Base-by-base conservation (phyloP, 2,329 filamentous ascomycete species). In the Ophiognomonia clavigignenti-juglandacearum region DNA sequence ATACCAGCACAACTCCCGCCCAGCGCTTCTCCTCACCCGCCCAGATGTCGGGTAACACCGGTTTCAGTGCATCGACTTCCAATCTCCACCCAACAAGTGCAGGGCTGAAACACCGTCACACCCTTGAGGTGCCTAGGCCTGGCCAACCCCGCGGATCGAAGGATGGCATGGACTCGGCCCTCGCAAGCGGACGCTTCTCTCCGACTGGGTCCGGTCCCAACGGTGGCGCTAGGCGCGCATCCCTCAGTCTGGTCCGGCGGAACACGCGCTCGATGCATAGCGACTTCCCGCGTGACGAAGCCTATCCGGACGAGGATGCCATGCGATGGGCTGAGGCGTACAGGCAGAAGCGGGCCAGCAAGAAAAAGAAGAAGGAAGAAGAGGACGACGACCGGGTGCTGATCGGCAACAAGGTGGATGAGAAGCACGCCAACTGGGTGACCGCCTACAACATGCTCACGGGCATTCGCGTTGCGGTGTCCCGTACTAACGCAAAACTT, bases 381-480 rank as follows among this genome's bases (percentile, higher is more conserved):
- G 85, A 96, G 57, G 90, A 96, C 55, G 93, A 97, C 52, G 92
- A 97, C 59, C 82, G 91, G 53, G 92, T 98, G 9, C 78, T 97
- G 26, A 91, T 98, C 16, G 93, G 93, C 50, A 98, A 89, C 49
- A 97, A 96, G 70, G 93, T 98, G 43, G 93, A 98, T 63, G 91
- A 97, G 71, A 87, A 88, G 60, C 93, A 98, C 65, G 87, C 89
- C 56, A 97, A 97, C 66, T 98, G 88, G 84, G 90, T 95, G 37
- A 96, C 90, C 2, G 93, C 93, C 50, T 98, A 98, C 73, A 98
- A 98, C 68, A 98, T 98, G 93, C 78, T 98, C 70, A 98, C 93
- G 32, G 93, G 93, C 54, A 98, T 98, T 63, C 90, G 93, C 47
- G 96, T 97, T 59, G 91, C 89, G 36, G 93, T 98, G 22, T 97